These are phyloP conservation scores for Cicer bijugum DNA, from an alignment of 306 rosid genomes.

Conservation along the genomic window DNA sequence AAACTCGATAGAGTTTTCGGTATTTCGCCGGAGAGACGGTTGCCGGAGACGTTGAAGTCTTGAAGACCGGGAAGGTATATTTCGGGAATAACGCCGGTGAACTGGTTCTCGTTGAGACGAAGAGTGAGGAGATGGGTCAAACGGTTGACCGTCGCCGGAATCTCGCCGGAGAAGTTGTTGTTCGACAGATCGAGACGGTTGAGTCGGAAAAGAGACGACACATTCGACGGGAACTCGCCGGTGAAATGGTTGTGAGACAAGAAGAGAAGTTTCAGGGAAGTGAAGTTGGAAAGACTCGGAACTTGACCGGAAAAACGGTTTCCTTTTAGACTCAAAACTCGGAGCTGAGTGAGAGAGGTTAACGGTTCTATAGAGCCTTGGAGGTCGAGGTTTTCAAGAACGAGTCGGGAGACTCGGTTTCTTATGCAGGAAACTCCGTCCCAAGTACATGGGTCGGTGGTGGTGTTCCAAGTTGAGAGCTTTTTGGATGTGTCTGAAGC, in stretches of 20 bases:
- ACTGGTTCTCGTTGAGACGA: conserved; percentile 66
- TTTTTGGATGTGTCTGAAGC: conserved; percentile 59
- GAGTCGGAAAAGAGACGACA: conserved; percentile 61
- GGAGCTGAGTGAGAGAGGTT: conserved; percentile 65
- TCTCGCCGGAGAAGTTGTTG: conserved; percentile 71
- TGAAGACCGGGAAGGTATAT: conserved; percentile 61
- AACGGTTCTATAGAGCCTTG: conserved; percentile 64
- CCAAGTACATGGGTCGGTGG: conserved; percentile 67
- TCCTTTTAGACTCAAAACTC: conserved; percentile 81
- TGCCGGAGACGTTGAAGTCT: conserved; percentile 78
- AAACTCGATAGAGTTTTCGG: conserved; percentile 67
- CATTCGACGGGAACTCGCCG: conserved; percentile 64
- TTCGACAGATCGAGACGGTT: conserved; percentile 86
- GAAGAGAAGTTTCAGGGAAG: conserved; percentile 70
- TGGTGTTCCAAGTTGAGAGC: conserved; percentile 72
- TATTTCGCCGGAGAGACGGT: conserved; percentile 70
- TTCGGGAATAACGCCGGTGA: conserved; percentile 64
- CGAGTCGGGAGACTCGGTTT: conserved; percentile 72
- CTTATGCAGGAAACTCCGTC: conserved; percentile 64
- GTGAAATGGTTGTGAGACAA: conserved; percentile 69
- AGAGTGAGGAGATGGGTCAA: conserved; percentile 80
- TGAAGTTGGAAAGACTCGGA: conserved; percentile 72
- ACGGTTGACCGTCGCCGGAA: conserved; percentile 62
- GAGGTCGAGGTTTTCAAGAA: conserved; percentile 75
- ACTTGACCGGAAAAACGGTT: conserved; percentile 72